phyloP scores from a whole-genome alignment of 1,284 basidiomycete species.

The Moesziomyces globuligerus region DNA sequence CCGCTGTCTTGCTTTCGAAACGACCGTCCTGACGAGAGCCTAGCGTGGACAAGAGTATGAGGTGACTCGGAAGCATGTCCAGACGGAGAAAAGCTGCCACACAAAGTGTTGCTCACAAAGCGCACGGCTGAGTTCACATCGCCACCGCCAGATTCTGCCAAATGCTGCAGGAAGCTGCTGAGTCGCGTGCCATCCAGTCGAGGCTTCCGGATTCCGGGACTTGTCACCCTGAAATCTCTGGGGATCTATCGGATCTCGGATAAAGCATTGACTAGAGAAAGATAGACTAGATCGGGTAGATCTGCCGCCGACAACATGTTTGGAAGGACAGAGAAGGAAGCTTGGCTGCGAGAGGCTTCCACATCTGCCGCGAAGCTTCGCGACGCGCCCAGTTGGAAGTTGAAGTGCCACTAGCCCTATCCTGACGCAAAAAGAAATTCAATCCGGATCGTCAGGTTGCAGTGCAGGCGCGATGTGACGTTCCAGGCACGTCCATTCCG shows the following conservation, averaged over 20 bases:
- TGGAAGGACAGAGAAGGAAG: conserved; percentile 26
- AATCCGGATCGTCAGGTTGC: background rate
- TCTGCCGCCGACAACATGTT: background rate
- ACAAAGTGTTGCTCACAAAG: background rate
- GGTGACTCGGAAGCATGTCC: background rate
- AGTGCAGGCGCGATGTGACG: conserved; percentile 2
- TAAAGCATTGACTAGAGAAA: background rate
- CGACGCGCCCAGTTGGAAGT: conserved; percentile 18
- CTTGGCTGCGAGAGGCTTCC: conserved; percentile 18
- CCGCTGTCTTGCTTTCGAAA: too few relatives aligned
- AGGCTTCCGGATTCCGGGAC: too few relatives aligned
- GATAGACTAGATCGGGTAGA: background rate
- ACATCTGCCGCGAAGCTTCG: conserved; percentile 4
- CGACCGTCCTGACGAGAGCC: too few relatives aligned
- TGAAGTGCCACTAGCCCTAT: conserved; percentile 5
- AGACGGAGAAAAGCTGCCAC: background rate
- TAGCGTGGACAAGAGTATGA: background rate
- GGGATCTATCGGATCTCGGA: background rate
- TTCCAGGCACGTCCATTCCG: conserved; percentile 1
- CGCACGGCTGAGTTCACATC: background rate
- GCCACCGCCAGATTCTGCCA: background rate
- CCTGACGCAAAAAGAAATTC: conserved; percentile 2
- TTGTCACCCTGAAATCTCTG: too few relatives aligned
- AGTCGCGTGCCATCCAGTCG: conserved; percentile 19
- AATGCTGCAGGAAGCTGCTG: background rate